Percentiles rank a stretch among this genome's conserved stretches.
phyloP scores from a whole-genome alignment of 164 flowering plant genomes.

The Stephania cephalantha region DNA sequence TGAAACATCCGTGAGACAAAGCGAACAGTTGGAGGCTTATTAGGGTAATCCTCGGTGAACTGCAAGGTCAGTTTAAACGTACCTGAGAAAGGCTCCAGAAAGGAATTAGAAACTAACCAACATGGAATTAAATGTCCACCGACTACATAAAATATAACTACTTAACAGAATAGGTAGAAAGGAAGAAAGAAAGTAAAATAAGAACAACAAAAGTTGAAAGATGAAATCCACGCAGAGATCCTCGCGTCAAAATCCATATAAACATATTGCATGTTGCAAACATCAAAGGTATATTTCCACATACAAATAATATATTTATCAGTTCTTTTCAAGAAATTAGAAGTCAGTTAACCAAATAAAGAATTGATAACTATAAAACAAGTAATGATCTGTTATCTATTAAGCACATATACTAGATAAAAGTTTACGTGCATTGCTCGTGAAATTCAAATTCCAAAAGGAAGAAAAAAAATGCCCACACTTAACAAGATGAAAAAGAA shows the following conservation, averaged over 20 bases:
- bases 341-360: not conserved
- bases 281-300: not conserved
- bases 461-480: not conserved
- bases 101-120: constrained; percentile 2
- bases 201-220: not conserved
- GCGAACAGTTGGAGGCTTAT: constrained; percentile 33
- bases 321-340: not conserved
- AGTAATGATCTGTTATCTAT: too few species aligned
- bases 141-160: not conserved
- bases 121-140: not conserved
- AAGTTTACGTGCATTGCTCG: not conserved
- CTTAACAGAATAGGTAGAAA: not conserved
- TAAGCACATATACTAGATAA: not conserved
- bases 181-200: not conserved
- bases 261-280: not conserved
- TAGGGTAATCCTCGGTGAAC: constrained; percentile 34
- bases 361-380: too few species aligned
- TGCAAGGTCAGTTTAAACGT: constrained; percentile 35
- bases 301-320: not conserved
- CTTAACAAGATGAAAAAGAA: not conserved
- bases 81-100: constrained; percentile 19
- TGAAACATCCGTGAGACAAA: constrained; percentile 38
- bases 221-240: not conserved
- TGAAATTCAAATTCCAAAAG: not conserved
- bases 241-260: not conserved